A percentile compares a stretch with the other conserved stretches of the same genome.
Conservation (phyloP, 306 rosid genomes). For the Myrica gale region DNA sequence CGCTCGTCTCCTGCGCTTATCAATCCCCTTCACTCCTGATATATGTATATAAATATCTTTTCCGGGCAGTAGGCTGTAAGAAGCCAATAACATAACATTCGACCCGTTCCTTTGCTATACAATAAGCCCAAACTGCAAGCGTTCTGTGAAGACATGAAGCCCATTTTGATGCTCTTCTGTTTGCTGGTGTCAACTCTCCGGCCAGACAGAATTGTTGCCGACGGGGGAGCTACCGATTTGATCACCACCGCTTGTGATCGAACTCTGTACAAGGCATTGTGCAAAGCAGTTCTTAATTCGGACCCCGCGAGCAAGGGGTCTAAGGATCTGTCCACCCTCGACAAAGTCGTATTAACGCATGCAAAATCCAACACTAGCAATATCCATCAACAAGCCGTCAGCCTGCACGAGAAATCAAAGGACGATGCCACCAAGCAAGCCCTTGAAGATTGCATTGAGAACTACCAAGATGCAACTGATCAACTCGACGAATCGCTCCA, state of each 20-base stretch:
- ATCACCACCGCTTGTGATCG: constrained; percentile 7
- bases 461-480: constrained; percentile 5
- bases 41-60: too few relatives aligned
- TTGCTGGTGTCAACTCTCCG: neutral
- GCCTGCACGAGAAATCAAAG: too few relatives aligned
- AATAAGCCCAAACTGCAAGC: too few relatives aligned
- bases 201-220: neutral
- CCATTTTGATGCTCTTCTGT: neutral
- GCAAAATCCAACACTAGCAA: neutral
- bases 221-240: neutral
- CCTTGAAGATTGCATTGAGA: constrained; percentile 5
- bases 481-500: neutral
- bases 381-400: neutral
- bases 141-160: neutral
- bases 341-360: neutral
- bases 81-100: too few relatives aligned
- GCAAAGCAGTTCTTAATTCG: constrained; percentile 1
- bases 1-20: too few relatives aligned
- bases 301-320: neutral
- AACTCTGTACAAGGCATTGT: neutral
- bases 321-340: neutral
- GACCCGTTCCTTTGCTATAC: too few relatives aligned
- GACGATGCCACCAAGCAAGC: neutral
- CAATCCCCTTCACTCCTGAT: too few relatives aligned
- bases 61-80: too few relatives aligned